Evolutionary conservation across 2,329 filamentous ascomycete genomes (phyloP), one percentile per base, ranked within the genome.

Genomic region (Neofusicoccum sp.): DNA sequence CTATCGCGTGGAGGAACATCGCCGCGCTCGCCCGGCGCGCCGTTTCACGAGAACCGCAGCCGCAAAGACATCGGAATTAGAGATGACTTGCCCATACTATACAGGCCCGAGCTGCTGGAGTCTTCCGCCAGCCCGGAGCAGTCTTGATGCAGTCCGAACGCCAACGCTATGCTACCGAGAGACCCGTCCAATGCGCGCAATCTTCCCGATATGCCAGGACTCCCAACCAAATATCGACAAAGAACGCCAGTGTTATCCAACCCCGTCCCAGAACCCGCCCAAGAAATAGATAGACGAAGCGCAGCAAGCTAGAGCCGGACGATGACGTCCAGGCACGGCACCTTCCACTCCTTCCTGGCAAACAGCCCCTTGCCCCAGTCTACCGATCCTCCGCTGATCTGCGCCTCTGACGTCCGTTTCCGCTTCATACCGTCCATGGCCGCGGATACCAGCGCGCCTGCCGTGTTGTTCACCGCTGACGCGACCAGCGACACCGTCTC

Each of bases 271-370:
- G n/a, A n/a, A n/a, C n/a, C n/a, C n/a, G n/a, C n/a, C n/a, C n/a
- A n/a, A n/a, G 14, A 38, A 38, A 7, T 14, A 38, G 7, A 7
- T 38, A 14, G 7, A n/a, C n/a, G n/a, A n/a, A n/a, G n/a, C 44
- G 24, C 11, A 33, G 33, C 14, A 49, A 14, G 30, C 36, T 41
- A 95, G 65, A 96, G 78, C 64, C 90, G 82, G 58, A 98, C 86
- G 68, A 93, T 87, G 31, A 98, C 85, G 75, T 96, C 92, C 75
- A 99, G 83, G 74, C 93, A 97, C 61, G 93, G 91, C 65, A 99
- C 84, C 68, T 89, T 85, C 90, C 93, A 96, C 74, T 97, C 93
- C 68, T 89, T 86, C 75, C 86, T 86, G 3, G 92, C 93, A 54
- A 96, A 75, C 54, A 96, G 75, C 69, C 86, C 92, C 67, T 92